Evolutionary conservation across 176 grass and related monocot species (phyloP).

Genomic region (Eleusine indica): DNA sequence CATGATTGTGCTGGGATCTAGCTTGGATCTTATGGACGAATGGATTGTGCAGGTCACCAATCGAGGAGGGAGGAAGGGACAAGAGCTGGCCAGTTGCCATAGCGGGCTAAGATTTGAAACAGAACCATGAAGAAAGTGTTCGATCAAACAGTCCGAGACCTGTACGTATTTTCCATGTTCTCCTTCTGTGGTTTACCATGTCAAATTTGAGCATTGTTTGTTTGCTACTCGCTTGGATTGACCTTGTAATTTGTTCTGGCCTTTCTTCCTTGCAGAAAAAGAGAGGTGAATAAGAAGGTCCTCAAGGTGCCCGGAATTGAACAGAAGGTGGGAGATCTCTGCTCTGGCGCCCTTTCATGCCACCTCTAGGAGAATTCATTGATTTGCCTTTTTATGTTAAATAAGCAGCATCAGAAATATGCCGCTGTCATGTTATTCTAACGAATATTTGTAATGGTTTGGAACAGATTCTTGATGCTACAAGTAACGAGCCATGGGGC

Average conservation of each 20-base stretch:
- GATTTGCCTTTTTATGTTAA: not conserved
- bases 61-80: slow-evolving; percentile 26
- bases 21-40: slow-evolving; percentile 28
- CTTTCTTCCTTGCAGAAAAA: slow-evolving; percentile 57
- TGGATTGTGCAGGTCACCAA: slow-evolving; percentile 21
- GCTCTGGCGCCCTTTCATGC: slow-evolving; percentile 4
- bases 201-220: not conserved
- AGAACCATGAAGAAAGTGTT: slow-evolving; percentile 93
- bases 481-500: slow-evolving; percentile 98
- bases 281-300: slow-evolving; percentile 98
- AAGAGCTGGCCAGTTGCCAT: slow-evolving; percentile 1
- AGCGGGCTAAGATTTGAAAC: slow-evolving; percentile 34
- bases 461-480: slow-evolving; percentile 89
- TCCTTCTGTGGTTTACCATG: not conserved
- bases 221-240: slow-evolving; percentile 7
- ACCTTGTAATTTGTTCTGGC: not conserved
- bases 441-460: not conserved
- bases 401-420: not conserved
- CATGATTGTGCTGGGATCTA: not conserved
- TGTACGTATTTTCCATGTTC: slow-evolving; percentile 56
- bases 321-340: slow-evolving; percentile 74
- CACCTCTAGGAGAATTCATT: not conserved
- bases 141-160: slow-evolving; percentile 92
- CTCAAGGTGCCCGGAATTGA: slow-evolving; percentile 86
- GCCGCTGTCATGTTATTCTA: not conserved